These are phyloP conservation scores for Rickenella mellea DNA, from an alignment of 768 basidiomycete genomes.

Conservation along the genomic window DNA sequence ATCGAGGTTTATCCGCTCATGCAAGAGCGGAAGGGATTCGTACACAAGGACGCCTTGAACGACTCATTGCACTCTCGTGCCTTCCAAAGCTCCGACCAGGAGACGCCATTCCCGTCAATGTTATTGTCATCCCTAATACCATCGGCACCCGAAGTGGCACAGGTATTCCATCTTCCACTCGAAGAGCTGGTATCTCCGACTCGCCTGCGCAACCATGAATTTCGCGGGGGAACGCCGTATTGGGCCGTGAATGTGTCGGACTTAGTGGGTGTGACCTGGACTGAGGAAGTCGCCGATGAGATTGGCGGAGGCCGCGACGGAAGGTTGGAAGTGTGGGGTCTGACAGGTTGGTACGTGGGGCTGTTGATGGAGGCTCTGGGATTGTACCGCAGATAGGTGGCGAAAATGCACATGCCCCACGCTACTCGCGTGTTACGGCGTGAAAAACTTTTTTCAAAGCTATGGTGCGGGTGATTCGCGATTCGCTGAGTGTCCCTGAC, in stretches of 20 bases:
- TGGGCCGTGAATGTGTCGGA: slow-evolving; percentile 63
- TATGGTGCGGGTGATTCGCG: too few species aligned
- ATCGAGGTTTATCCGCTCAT: not conserved
- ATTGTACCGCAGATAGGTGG: slow-evolving; percentile 28
- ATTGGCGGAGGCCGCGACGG: slow-evolving; percentile 33
- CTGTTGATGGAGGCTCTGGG: slow-evolving; percentile 47
- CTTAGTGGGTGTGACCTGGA: slow-evolving; percentile 24
- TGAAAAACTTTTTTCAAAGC: not conserved
- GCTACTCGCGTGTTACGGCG: not conserved
- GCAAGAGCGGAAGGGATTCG: slow-evolving; percentile 25
- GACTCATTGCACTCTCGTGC: slow-evolving; percentile 1
- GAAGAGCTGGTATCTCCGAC: slow-evolving; percentile 34
- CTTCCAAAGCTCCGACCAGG: slow-evolving; percentile 15
- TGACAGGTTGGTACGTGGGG: slow-evolving; percentile 77
- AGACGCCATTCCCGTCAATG: slow-evolving; percentile 52
- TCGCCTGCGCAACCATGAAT: slow-evolving; percentile 42
- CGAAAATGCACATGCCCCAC: not conserved
- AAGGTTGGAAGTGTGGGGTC: slow-evolving; percentile 67
- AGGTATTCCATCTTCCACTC: slow-evolving; percentile 65
- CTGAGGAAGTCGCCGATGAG: slow-evolving; percentile 28
- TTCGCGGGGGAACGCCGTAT: slow-evolving; percentile 50
- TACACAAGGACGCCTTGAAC: slow-evolving; percentile 18
- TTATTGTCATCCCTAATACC: slow-evolving; percentile 36
- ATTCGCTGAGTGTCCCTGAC: too few species aligned
- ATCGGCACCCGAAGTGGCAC: slow-evolving; percentile 57